Percentiles rank a stretch among this genome's conserved stretches.
These are phyloP conservation scores for Colletotrichum sp. DNA, from an alignment of 2,329 filamentous ascomycete species.

Conservation along the genomic window DNA sequence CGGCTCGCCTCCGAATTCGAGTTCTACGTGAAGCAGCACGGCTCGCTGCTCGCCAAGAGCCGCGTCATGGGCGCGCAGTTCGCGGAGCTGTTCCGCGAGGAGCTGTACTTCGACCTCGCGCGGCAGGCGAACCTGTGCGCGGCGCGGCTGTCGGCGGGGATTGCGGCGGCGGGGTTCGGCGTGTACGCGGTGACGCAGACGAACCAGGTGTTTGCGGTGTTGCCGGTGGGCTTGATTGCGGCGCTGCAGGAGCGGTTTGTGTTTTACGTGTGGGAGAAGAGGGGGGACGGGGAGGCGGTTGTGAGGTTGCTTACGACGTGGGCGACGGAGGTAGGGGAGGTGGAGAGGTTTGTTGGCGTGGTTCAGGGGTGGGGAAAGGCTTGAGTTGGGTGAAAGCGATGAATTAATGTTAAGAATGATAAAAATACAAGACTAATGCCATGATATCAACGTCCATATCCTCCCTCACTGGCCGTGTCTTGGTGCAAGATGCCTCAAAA, in stretches of 20 bases:
- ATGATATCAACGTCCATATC: not conserved
- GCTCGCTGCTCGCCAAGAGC: constrained; percentile 53
- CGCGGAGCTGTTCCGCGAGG: constrained; percentile 49
- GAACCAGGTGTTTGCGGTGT: constrained; percentile 54
- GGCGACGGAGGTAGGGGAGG: constrained; percentile 48
- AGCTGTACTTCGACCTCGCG: constrained; percentile 52
- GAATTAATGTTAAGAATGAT: not conserved
- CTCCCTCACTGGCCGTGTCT: rapidly evolving
- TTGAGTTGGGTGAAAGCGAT: not conserved
- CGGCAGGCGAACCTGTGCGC: constrained; percentile 48
- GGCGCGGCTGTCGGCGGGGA: constrained; percentile 44
- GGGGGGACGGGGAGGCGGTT: constrained; percentile 40
- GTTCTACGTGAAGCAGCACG: constrained; percentile 57
- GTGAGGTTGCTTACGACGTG: constrained; percentile 54
- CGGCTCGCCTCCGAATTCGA: constrained; percentile 49
- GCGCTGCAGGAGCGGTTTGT: constrained; percentile 45
- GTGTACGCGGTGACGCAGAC: constrained; percentile 51
- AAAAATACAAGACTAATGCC: not conserved
- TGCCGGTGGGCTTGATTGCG: constrained; percentile 42
- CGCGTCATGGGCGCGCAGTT: constrained; percentile 55
- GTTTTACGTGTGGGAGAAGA: constrained; percentile 54
- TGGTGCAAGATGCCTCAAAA: not conserved
- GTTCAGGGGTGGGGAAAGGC: constrained; percentile 19
- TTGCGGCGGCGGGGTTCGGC: constrained; percentile 44
- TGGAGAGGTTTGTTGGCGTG: constrained; percentile 40